Conservation (phyloP, 1,284 basidiomycete genomes). For the Leccinum pachyderme region DNA sequence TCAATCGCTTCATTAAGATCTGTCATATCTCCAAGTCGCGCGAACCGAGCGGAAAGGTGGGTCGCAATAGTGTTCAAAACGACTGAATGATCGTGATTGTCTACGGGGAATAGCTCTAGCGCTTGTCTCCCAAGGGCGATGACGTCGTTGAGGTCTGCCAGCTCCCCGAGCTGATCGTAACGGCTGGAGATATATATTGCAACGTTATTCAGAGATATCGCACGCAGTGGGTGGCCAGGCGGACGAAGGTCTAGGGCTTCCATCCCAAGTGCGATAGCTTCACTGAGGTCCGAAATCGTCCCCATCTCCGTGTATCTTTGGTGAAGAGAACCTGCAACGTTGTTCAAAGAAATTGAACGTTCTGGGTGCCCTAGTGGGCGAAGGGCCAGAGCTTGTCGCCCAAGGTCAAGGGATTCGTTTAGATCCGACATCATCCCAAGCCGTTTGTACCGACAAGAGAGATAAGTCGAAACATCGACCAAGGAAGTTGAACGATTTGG, state of each 20-base stretch:
- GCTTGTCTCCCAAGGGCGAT: neutral
- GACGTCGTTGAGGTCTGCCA: neutral
- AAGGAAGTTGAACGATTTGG: neutral
- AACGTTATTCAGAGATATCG: neutral
- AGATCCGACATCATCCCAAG: neutral
- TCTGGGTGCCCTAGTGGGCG: neutral
- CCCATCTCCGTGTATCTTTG: neutral
- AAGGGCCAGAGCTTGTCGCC: neutral
- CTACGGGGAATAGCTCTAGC: neutral
- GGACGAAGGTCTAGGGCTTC: neutral
- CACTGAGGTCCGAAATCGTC: neutral
- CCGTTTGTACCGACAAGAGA: neutral
- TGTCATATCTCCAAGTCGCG: no score
- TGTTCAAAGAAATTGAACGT: neutral
- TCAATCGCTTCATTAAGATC: conserved; percentile 1
- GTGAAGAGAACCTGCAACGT: neutral
- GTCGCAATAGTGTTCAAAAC: neutral
- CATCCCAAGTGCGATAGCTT: neutral
- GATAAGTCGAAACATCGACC: neutral
- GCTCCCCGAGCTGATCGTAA: neutral
- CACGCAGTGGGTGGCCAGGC: neutral
- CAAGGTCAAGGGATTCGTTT: conserved; percentile 3
- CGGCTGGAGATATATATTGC: neutral
- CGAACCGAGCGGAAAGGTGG: neutral
- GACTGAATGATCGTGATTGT: neutral